Evolutionary conservation across 306 rosid species (phyloP).

Genomic region (Rosa chinensis): DNA sequence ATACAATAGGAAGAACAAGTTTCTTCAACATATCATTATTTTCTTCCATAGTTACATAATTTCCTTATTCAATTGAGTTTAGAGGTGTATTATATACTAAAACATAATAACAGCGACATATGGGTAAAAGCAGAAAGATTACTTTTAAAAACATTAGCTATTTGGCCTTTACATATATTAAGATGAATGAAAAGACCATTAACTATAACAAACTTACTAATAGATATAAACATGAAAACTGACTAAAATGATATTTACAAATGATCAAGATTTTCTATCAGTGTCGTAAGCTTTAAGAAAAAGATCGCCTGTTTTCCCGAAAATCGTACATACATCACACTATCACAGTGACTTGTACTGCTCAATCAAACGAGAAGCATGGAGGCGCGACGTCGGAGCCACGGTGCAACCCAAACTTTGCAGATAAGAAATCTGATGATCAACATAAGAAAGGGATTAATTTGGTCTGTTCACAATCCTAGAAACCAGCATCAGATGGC

Average conservation of each 20-base stretch:
- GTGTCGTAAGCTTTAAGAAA: background rate
- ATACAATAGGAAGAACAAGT: no score
- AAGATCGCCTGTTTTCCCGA: background rate
- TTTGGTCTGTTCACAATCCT: background rate
- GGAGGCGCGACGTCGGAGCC: slow-evolving; percentile 80
- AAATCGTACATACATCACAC: slow-evolving; percentile 33
- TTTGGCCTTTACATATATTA: no score
- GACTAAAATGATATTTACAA: background rate
- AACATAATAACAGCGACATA: no score
- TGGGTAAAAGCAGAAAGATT: no score
- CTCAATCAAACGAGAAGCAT: slow-evolving; percentile 88
- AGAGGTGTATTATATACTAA: no score
- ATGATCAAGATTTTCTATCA: background rate
- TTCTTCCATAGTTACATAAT: no score
- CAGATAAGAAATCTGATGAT: slow-evolving; percentile 75
- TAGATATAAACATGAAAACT: no score
- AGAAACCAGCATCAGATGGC: slow-evolving; percentile 2
- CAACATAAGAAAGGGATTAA: background rate
- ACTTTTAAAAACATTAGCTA: no score
- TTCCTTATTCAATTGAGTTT: no score
- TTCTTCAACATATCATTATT: no score
- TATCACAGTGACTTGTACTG: slow-evolving; percentile 78
- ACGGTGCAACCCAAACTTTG: slow-evolving; percentile 81
- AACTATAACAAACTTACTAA: no score
- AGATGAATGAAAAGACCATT: no score